Base-by-base conservation (phyloP, 495 filamentous ascomycete species). In the Lepraria neglecta region DNA sequence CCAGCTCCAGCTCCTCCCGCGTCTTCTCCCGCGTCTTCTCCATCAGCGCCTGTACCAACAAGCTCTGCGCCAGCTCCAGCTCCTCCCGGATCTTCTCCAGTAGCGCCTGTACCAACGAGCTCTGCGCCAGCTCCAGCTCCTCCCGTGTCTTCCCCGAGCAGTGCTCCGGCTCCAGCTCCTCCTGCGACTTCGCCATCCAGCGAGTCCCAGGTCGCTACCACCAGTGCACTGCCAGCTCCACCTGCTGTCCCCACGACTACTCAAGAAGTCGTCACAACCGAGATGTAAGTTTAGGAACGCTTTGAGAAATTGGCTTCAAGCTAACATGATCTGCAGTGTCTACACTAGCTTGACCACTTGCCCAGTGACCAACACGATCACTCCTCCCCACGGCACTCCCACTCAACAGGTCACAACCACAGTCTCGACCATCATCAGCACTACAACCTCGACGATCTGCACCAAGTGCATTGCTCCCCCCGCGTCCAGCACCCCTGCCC, bases 361-460 rank as follows among this genome's bases (percentile, higher is more conserved):
- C 24, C 54, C 54, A 44, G 54, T 56, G 54, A 56, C 54, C n/a
- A 68, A 61, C 52, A 73, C 73, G 40, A 65, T 69, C 56, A 72
- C 70, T 33, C 70, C 76, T 27, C 70, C 73, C 46, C 71, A 67
- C 60, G 69, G 69, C 60, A 76, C 76, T 45, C 56, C 56, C 28
- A 65, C 61, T 38, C 63, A 61, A 11, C 53, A 57, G 27, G 56
- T 47, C 28, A 50, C 59, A 5, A 56, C 64, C n/a, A 68, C 62
- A 17, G 64, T 77, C 19, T 77, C 77, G 6, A 75, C 74, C 5
- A 63, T 75, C 24, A 71, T 69, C 35, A 58, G 71, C 48, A 76
- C 75, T 3, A 68, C 71, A n/a, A 77, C 71, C 11, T 72, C 73
- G 2, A 78, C 74, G 17, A 66, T 74, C 59, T 75, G 71, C 68